Percentiles rank a stretch among this genome's conserved stretches.
phyloP scores from a whole-genome alignment of 345 rosid genomes.

The Lenwebbia sp. region DNA sequence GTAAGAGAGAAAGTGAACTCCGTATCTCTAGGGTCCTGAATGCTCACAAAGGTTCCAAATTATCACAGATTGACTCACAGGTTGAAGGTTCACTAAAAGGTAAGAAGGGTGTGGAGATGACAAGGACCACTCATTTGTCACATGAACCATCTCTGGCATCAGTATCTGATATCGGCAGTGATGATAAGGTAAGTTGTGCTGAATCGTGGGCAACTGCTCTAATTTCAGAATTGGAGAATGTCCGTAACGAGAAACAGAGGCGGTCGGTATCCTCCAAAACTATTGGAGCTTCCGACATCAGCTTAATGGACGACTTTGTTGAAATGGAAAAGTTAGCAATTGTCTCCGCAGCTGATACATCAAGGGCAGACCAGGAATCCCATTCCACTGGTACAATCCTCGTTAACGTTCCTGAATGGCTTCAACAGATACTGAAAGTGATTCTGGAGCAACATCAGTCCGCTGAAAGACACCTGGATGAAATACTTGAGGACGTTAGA shows the following conservation, averaged over 20 bases:
- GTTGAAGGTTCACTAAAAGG: slow-evolving; percentile 43
- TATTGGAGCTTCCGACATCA: slow-evolving; percentile 62
- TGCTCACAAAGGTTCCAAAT: slow-evolving; percentile 48
- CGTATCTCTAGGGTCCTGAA: slow-evolving; percentile 58
- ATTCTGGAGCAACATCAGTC: slow-evolving; percentile 34
- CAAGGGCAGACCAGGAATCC: background rate
- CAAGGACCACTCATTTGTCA: slow-evolving; percentile 21
- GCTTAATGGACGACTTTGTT: slow-evolving; percentile 86
- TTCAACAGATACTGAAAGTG: slow-evolving; percentile 31
- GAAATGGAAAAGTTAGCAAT: slow-evolving; percentile 90
- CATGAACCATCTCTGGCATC: slow-evolving; percentile 44
- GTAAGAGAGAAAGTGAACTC: slow-evolving; percentile 60
- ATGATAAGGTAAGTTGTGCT: slow-evolving; percentile 58
- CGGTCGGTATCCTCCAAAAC: slow-evolving; percentile 26
- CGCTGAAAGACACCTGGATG: slow-evolving; percentile 25
- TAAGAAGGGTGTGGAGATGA: slow-evolving; percentile 22
- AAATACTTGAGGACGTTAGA: slow-evolving; percentile 51
- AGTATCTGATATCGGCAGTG: slow-evolving; percentile 57
- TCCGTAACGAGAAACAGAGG: slow-evolving; percentile 41
- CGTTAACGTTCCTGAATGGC: slow-evolving; percentile 26
- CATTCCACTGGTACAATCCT: slow-evolving; percentile 5
- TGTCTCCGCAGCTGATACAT: slow-evolving; percentile 35
- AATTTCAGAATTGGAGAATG: slow-evolving; percentile 65
- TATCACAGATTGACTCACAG: slow-evolving; percentile 43
- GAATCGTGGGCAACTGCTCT: slow-evolving; percentile 76